phyloP scores from a whole-genome alignment of 768 basidiomycete species.

The Tubosaeta sp. region DNA sequence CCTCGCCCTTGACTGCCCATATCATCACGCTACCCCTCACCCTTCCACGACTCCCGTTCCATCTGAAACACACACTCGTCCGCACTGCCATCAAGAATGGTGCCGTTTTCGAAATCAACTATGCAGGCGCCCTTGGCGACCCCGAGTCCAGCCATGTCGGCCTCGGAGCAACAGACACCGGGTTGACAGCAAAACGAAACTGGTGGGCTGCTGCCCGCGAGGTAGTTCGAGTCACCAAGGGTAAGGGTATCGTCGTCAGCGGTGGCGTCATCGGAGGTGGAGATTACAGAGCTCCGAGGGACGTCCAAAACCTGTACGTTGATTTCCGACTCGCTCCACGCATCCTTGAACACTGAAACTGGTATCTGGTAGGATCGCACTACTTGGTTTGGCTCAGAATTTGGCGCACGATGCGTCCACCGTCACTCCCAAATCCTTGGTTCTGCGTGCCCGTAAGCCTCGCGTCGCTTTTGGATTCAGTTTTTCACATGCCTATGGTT shows the following conservation, averaged over 20 bases:
- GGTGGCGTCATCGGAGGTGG: conserved; percentile 47
- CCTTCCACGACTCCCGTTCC: conserved; percentile 70
- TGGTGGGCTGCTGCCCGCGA: conserved; percentile 84
- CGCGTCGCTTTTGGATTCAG: background rate
- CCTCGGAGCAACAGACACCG: conserved; percentile 50
- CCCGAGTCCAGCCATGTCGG: conserved; percentile 42
- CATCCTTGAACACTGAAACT: background rate
- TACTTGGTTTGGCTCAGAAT: conserved; percentile 69
- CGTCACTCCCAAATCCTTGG: conserved; percentile 58
- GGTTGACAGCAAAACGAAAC: conserved; percentile 59
- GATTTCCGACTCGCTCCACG: background rate
- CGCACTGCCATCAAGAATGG: conserved; percentile 80
- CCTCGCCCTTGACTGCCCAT: conserved; percentile 81
- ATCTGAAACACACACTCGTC: conserved; percentile 79
- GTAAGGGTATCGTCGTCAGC: conserved; percentile 69
- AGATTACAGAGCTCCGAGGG: too few species aligned
- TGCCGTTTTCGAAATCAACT: conserved; percentile 77
- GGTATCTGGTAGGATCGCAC: conserved; percentile 45
- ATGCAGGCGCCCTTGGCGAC: conserved; percentile 68
- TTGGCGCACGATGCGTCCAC: conserved; percentile 59
- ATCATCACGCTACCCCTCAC: conserved; percentile 79
- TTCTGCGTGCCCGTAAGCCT: conserved; percentile 68
- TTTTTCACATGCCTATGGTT: background rate
- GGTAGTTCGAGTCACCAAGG: conserved; percentile 74
- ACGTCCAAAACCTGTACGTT: conserved; percentile 66